phyloP scores from a whole-genome alignment of 345 rosid species.

The Sonneratia alba region DNA sequence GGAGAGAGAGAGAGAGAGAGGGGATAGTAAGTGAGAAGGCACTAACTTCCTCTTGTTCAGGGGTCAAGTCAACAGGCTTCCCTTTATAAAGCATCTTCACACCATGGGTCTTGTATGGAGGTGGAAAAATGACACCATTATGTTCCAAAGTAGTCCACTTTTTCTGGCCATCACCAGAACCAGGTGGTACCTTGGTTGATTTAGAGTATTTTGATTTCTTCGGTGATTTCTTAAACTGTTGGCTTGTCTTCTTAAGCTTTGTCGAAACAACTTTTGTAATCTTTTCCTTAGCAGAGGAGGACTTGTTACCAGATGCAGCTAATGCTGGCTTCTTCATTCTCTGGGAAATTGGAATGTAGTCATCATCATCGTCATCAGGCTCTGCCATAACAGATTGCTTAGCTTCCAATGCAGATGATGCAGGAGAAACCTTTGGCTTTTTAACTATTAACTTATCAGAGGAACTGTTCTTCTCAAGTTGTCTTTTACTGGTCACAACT shows the following conservation, averaged over 20 bases:
- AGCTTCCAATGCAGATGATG: constrained; percentile 20
- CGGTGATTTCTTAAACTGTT: constrained; percentile 43
- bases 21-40: background rate
- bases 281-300: constrained; percentile 41
- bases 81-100: constrained; percentile 80
- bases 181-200: constrained; percentile 59
- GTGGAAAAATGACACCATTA: constrained; percentile 92
- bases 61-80: constrained; percentile 64
- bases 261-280: constrained; percentile 40
- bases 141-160: constrained; percentile 97
- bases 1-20: constrained; percentile 3
- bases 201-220: constrained; percentile 51
- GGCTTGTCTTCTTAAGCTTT: constrained; percentile 36
- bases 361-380: constrained; percentile 48
- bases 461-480: constrained; percentile 43
- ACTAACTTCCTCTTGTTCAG: constrained; percentile 82
- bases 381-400: constrained; percentile 47
- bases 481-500: constrained; percentile 50
- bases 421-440: constrained; percentile 53
- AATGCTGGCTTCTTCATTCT: constrained; percentile 20
- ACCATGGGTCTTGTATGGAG: constrained; percentile 81
- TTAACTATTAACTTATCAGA: constrained; percentile 40
- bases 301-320: constrained; percentile 34
- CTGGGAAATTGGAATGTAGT: constrained; percentile 64
- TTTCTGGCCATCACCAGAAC: constrained; percentile 90